phyloP scores from a whole-genome alignment of 169 alveolate genomes.

The Amoebophrya sp. region DNA sequence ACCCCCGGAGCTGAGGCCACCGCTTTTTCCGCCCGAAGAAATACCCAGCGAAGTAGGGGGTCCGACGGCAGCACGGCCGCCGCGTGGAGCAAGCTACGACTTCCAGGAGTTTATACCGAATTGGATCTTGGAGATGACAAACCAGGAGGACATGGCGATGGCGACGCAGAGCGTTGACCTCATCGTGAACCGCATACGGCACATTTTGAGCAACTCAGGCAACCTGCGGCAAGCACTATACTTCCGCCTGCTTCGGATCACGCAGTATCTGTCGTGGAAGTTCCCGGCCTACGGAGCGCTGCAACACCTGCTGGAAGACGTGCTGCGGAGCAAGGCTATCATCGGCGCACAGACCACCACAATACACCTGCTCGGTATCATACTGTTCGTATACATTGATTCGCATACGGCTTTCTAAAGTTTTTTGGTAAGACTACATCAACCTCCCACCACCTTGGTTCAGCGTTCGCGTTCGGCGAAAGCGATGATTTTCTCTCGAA shows the following conservation, averaged over 20 bases:
- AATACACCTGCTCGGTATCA: neutral
- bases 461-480: neutral
- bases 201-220: neutral
- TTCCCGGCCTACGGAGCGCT: neutral
- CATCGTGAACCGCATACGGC: neutral
- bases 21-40: no score
- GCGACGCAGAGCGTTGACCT: neutral
- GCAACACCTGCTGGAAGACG: neutral
- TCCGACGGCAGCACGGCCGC: no score
- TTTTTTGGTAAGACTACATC: neutral
- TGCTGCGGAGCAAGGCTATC: neutral
- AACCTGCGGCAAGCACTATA: neutral
- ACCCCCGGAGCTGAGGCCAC: no score
- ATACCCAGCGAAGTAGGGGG: no score
- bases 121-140: no score
- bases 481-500: neutral
- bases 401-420: neutral
- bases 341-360: neutral
- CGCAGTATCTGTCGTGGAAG: neutral
- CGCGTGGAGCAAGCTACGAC: no score
- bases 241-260: neutral
- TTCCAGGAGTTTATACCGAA: no score
- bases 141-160: neutral
- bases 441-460: no score
- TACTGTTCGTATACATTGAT: neutral